phyloP scores from a whole-genome alignment of 1,284 basidiomycete genomes.

The Ustilago sp. region DNA sequence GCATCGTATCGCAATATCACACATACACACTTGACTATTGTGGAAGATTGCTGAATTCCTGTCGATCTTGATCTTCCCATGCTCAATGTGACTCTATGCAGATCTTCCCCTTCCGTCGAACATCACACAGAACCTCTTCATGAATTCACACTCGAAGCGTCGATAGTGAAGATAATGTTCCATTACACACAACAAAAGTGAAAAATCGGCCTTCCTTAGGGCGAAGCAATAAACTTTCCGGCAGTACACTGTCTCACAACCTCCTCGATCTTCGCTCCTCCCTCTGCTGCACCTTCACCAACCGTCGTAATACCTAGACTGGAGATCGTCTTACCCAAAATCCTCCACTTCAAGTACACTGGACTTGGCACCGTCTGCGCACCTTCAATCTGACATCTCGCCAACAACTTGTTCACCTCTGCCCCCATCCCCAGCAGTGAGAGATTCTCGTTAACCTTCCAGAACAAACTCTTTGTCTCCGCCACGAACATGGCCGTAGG shows the following conservation, averaged over 20 bases:
- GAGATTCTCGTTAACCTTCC: constrained; percentile 69
- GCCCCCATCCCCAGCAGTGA: constrained; percentile 2
- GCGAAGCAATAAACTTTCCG: constrained; percentile 49
- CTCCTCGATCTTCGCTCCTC: constrained; percentile 25
- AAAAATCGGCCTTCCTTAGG: constrained; percentile 8
- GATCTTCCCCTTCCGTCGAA: too few relatives aligned
- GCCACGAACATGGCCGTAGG: constrained; percentile 71
- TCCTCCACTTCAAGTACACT: constrained; percentile 71
- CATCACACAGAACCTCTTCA: too few relatives aligned
- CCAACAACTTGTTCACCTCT: constrained; percentile 71
- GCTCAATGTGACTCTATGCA: too few relatives aligned
- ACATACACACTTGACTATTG: not conserved
- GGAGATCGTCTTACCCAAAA: constrained; percentile 68
- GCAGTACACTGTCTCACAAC: constrained; percentile 37
- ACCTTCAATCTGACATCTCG: constrained; percentile 70
- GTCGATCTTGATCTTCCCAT: too few relatives aligned
- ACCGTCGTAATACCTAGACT: constrained; percentile 14
- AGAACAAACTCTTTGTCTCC: constrained; percentile 69
- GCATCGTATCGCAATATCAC: not conserved
- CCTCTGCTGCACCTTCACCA: not conserved
- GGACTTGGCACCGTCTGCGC: constrained; percentile 64
- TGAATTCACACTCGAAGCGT: too few relatives aligned
- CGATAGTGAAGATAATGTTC: too few relatives aligned
- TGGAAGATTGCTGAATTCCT: not conserved
- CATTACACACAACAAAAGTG: not conserved